phyloP scores from a whole-genome alignment of 2,329 filamentous ascomycete species.

The Neopestalotiopsis sp. region DNA sequence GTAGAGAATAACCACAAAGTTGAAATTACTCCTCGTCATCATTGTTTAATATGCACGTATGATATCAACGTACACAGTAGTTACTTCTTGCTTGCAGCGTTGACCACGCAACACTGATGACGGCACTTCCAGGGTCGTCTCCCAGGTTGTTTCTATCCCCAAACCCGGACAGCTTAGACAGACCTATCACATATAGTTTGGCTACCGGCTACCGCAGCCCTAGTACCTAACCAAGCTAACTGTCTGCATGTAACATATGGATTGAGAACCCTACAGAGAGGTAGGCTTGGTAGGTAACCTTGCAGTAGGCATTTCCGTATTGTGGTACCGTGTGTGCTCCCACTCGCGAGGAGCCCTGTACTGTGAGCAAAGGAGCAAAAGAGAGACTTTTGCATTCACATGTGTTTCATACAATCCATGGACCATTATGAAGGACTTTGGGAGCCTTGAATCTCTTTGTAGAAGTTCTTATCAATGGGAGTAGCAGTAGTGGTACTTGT shows the following conservation, averaged over 20 bases:
- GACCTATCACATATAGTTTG: not conserved
- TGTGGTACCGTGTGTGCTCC: not conserved
- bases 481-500: not conserved
- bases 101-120: conserved; percentile 1
- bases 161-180: not conserved
- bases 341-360: not conserved
- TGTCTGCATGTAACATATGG: not conserved
- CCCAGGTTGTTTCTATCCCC: not conserved
- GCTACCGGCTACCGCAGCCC: not conserved
- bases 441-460: no score
- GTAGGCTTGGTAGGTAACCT: not conserved
- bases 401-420: no score
- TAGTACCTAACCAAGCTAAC: not conserved
- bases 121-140: not conserved
- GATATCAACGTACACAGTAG: not conserved
- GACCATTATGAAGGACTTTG: no score
- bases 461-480: not conserved
- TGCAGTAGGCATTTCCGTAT: not conserved
- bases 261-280: not conserved
- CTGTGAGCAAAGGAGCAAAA: not conserved
- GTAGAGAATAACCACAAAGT: no score
- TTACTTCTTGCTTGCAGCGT: not conserved
- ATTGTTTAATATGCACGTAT: not conserved
- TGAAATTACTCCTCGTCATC: no score
- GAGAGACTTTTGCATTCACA: not conserved